phyloP scores from a whole-genome alignment of 2,329 filamentous ascomycete species.

The Clarireedia paspali region DNA sequence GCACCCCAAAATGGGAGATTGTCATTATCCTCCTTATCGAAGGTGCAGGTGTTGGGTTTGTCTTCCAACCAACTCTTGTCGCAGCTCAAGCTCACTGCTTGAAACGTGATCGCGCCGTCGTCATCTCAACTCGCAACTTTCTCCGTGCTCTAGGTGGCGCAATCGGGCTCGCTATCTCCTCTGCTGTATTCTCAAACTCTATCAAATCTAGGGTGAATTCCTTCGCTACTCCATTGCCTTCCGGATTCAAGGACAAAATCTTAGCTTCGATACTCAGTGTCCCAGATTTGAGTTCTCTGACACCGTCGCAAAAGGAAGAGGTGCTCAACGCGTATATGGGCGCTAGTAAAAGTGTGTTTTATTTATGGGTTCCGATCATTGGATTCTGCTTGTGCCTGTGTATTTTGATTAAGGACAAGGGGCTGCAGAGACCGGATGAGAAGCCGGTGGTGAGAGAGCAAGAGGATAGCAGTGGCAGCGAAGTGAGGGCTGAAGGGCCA shows the following conservation, averaged over 20 bases:
- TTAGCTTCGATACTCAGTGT: constrained; percentile 22
- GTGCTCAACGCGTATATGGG: constrained; percentile 44
- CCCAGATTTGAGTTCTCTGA: constrained; percentile 18
- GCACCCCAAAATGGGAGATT: constrained; percentile 40
- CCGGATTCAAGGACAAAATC: constrained; percentile 14
- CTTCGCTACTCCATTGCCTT: constrained; percentile 14
- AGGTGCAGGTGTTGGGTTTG: constrained; percentile 45
- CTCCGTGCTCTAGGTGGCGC: constrained; percentile 51
- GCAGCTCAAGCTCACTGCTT: constrained; percentile 50
- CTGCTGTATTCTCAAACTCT: constrained; percentile 39
- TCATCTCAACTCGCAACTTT: constrained; percentile 57
- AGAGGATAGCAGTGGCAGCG: neutral
- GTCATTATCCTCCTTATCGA: constrained; percentile 42
- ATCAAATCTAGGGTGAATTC: constrained; percentile 17
- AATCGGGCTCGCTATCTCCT: constrained; percentile 48
- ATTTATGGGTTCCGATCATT: constrained; percentile 47
- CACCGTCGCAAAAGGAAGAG: constrained; percentile 21
- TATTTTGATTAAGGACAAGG: constrained; percentile 43
- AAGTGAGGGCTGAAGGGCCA: neutral
- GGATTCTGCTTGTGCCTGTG: constrained; percentile 42
- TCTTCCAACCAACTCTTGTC: constrained; percentile 42
- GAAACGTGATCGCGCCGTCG: constrained; percentile 50
- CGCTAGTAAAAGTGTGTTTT: constrained; percentile 48
- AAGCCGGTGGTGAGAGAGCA: neutral
- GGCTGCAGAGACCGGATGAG: constrained; percentile 33